Evolutionary conservation across 2,329 filamentous ascomycete species (phyloP).

Genomic region (Aspergillus eucalypticola): DNA sequence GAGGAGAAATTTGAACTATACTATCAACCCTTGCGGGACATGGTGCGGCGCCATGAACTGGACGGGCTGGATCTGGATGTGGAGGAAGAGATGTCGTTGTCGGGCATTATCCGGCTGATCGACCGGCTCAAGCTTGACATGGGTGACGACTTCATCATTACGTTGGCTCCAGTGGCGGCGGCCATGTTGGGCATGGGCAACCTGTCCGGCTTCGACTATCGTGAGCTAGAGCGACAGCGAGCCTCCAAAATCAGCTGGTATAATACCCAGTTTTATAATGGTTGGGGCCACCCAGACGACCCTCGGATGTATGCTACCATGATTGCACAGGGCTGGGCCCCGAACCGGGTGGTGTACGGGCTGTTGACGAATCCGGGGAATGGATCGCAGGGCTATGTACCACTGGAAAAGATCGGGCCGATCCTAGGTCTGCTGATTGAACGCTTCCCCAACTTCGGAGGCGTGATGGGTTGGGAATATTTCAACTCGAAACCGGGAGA

Average conservation of each 20-base stretch:
- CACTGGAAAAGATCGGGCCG: slow-evolving; percentile 57
- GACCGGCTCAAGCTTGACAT: slow-evolving; percentile 60
- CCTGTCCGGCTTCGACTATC: slow-evolving; percentile 80
- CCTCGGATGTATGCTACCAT: slow-evolving; percentile 46
- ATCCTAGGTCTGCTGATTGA: slow-evolving; percentile 60
- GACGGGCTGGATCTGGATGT: slow-evolving; percentile 78
- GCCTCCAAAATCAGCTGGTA: slow-evolving; percentile 76
- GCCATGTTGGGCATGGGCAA: slow-evolving; percentile 64
- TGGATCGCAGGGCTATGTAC: slow-evolving; percentile 64
- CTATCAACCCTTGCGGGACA: slow-evolving; percentile 67
- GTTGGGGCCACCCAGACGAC: slow-evolving; percentile 70
- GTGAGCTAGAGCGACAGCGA: slow-evolving; percentile 67
- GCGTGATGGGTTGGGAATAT: slow-evolving; percentile 95
- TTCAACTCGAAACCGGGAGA: slow-evolving; percentile 77
- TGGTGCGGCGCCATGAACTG: slow-evolving; percentile 62
- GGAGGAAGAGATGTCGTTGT: slow-evolving; percentile 72
- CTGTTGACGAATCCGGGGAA: slow-evolving; percentile 77
- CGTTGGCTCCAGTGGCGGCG: slow-evolving; percentile 77
- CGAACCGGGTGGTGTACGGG: slow-evolving; percentile 74
- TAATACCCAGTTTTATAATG: slow-evolving; percentile 91
- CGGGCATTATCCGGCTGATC: slow-evolving; percentile 66
- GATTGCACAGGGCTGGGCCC: slow-evolving; percentile 63
- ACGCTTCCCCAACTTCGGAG: slow-evolving; percentile 71
- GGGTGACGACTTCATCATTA: slow-evolving; percentile 67
- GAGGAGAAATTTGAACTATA: slow-evolving; percentile 68